These are phyloP conservation scores for Ophiognomonia clavigignenti-juglandacearum DNA, from an alignment of 2,329 filamentous ascomycete genomes.

Conservation along the genomic window DNA sequence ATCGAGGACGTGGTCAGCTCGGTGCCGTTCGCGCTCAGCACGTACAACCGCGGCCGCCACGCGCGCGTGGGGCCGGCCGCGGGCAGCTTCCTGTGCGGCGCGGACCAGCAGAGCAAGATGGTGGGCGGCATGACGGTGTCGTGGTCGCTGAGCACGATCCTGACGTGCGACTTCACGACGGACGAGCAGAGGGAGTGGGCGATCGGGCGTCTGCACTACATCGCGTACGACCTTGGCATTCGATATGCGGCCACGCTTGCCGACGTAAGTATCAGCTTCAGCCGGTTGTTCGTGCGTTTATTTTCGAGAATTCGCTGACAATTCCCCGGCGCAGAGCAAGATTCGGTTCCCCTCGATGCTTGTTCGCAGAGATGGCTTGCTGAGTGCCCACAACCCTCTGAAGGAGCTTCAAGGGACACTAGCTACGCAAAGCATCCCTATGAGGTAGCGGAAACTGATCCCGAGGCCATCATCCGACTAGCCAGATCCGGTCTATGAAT, in stretches of 20 bases:
- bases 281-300: background rate
- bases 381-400: constrained; percentile 26
- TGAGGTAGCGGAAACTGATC: background rate
- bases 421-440: background rate
- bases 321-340: constrained; percentile 38
- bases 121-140: constrained; percentile 55
- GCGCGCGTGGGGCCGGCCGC: constrained; percentile 38
- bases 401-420: constrained; percentile 7
- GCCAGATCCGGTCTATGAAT: too few species aligned
- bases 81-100: constrained; percentile 42
- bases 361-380: constrained; percentile 47
- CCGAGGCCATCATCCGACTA: background rate
- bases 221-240: constrained; percentile 51
- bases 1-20: constrained; percentile 56
- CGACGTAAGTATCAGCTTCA: constrained; percentile 31
- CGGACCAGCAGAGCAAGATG: constrained; percentile 47
- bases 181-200: constrained; percentile 54
- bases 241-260: constrained; percentile 53
- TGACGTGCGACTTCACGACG: constrained; percentile 54
- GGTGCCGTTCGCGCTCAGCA: constrained; percentile 53
- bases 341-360: constrained; percentile 59
- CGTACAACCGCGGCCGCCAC: background rate
- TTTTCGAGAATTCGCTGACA: background rate
- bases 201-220: constrained; percentile 47
- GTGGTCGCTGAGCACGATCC: constrained; percentile 52